phyloP scores from a whole-genome alignment of 805 yeast species.

The Blastobotrys chiropterorum region DNA sequence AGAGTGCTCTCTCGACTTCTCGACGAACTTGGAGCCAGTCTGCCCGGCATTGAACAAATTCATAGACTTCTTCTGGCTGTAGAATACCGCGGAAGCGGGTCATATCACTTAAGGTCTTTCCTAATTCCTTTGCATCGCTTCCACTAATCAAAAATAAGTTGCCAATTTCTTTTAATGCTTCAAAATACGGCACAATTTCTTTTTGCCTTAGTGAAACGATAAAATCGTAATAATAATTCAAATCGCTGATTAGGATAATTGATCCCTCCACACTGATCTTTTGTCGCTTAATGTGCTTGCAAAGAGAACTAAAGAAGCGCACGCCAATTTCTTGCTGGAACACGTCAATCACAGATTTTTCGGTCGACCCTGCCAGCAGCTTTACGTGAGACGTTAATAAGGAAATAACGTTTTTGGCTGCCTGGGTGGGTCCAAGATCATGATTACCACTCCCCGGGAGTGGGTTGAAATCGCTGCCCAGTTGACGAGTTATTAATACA shows the following conservation, averaged over 20 bases:
- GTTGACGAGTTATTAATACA: slow-evolving; percentile 47
- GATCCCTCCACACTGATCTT: slow-evolving; percentile 80
- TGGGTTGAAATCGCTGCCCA: slow-evolving; percentile 61
- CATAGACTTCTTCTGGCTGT: slow-evolving; percentile 90
- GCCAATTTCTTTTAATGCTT: slow-evolving; percentile 77
- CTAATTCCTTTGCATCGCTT: slow-evolving; percentile 77
- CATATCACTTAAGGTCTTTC: slow-evolving; percentile 74
- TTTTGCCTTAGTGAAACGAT: slow-evolving; percentile 48
- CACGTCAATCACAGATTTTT: slow-evolving; percentile 80
- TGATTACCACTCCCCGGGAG: slow-evolving; percentile 4
- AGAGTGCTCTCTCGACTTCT: slow-evolving; percentile 91
- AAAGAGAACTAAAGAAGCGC: slow-evolving; percentile 68
- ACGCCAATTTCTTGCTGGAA: slow-evolving; percentile 93
- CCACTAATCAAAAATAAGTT: slow-evolving; percentile 69
- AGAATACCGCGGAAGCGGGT: slow-evolving; percentile 84
- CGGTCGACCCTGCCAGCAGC: slow-evolving; percentile 74
- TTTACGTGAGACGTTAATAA: slow-evolving; percentile 66
- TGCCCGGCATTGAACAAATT: slow-evolving; percentile 76
- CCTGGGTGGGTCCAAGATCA: slow-evolving; percentile 48
- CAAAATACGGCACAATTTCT: slow-evolving; percentile 61
- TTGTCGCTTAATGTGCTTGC: slow-evolving; percentile 68
- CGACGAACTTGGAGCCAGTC: slow-evolving; percentile 77
- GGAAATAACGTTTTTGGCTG: slow-evolving; percentile 57
- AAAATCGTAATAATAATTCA: slow-evolving; percentile 73
- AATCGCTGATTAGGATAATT: slow-evolving; percentile 68